Base-by-base conservation (phyloP, 306 rosid genomes). In the Pyrus bretschneideri region DNA sequence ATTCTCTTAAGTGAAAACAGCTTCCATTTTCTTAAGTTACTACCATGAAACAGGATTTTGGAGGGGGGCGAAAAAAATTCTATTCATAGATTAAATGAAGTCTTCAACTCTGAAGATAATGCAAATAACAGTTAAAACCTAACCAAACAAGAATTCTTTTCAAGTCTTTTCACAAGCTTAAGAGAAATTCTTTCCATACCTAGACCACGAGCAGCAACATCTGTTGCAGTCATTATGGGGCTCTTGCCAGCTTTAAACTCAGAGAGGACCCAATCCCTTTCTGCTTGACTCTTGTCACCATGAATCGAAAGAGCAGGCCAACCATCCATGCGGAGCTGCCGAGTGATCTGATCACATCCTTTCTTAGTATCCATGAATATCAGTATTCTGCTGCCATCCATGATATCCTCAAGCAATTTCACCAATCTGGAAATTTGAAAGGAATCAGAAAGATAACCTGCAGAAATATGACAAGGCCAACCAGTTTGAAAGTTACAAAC, bases 231-330 rank as follows among this genome's bases (percentile, higher is more conserved):
- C 99, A 95, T 89, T 83, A 95, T 91, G 52, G 99, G 98, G 84
- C 99, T 95, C 86, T 95, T 95, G 81, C 99, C 99, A 8, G 97
- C 90, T 83, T 89, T 89, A 79, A 95, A 95, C 86, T 95, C 98
- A 27, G 97, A 95, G 69, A 95, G 97, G 65, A 92, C 99, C 98
- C 99, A 95, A 88, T 95, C 98, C 79, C 99, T 92, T 87, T 95
- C 99, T 63, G 98, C 98, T 87, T 91, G 99, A 86, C 99, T 95
- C 88, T 95, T 92, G 75, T 95, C 97, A 67, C 99, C 99, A 73
- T 95, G 99, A 81, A 92, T 95, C 35, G 99, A 92, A 64, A 95
- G 97, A 67, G 99, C 99, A 29, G 98, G 99, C 99, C 99, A 92
- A 67, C 98, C 99, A 88, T 95, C 99, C 97, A 91, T 95, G 77